Percentiles rank a stretch among this genome's conserved stretches.
Conservation (phyloP, 305 asterid genomes). For the Salvia sclarea region DNA sequence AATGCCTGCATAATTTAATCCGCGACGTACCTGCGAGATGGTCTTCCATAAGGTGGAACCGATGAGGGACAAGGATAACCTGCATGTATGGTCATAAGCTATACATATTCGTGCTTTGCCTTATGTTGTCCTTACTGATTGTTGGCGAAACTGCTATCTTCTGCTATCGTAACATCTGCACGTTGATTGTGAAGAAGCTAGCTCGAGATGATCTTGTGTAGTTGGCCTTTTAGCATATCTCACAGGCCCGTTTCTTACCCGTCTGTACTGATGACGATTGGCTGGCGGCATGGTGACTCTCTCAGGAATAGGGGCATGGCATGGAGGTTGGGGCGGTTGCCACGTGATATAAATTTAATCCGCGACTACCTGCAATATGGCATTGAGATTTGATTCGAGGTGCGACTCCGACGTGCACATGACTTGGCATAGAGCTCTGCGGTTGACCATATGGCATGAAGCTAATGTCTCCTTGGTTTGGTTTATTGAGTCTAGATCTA, state of each 20-base stretch:
- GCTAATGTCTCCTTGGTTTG: slow-evolving; percentile 22
- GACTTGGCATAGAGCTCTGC: slow-evolving; percentile 15
- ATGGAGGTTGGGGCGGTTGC: slow-evolving; percentile 11
- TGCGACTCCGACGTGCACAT: slow-evolving; percentile 9
- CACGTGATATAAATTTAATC: background rate
- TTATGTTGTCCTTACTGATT: too few species aligned
- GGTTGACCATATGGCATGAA: slow-evolving; percentile 23
- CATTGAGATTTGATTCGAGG: slow-evolving; percentile 22
- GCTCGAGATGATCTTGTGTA: slow-evolving; percentile 23
- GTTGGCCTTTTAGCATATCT: background rate
- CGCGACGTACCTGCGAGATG: too few species aligned
- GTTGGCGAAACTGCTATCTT: background rate
- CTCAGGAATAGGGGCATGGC: background rate
- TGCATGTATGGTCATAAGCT: too few species aligned
- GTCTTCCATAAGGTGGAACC: too few species aligned
- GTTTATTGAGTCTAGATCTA: slow-evolving; percentile 32
- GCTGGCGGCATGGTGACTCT: slow-evolving; percentile 2
- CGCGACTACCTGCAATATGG: background rate
- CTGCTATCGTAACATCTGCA: background rate
- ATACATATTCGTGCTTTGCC: too few species aligned
- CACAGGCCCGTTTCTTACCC: background rate
- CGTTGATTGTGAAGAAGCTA: slow-evolving; percentile 12
- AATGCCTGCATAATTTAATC: too few species aligned
- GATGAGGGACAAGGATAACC: too few species aligned
- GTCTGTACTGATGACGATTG: background rate